These are phyloP conservation scores for Trichoderma citrinoviride DNA, from an alignment of 2,329 filamentous ascomycete genomes.

Conservation along the genomic window DNA sequence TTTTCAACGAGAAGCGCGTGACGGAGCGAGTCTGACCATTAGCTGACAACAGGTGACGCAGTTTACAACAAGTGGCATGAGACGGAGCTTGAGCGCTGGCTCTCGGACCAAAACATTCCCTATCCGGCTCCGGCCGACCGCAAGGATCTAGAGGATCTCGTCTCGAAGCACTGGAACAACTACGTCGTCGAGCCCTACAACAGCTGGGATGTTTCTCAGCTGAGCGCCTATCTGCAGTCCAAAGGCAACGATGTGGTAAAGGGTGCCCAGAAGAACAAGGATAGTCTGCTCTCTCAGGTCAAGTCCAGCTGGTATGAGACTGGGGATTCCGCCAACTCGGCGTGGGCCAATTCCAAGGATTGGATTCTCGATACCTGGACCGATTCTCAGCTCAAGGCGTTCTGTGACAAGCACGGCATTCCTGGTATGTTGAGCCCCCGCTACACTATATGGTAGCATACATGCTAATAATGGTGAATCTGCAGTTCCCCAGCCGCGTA, in stretches of 20 bases:
- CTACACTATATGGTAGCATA: not conserved
- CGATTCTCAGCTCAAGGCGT: slow-evolving; percentile 89
- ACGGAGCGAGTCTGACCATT: not conserved
- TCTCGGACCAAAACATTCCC: slow-evolving; percentile 86
- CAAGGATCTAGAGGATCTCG: slow-evolving; percentile 88
- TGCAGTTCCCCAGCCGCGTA: slow-evolving; percentile 75
- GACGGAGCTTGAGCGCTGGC: slow-evolving; percentile 95
- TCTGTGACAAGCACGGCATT: slow-evolving; percentile 84
- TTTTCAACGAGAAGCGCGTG: not conserved
- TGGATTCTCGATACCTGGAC: slow-evolving; percentile 97
- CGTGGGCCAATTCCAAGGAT: slow-evolving; percentile 71
- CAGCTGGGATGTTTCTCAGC: slow-evolving; percentile 69
- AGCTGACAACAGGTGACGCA: slow-evolving; percentile 39
- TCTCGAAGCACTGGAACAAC: slow-evolving; percentile 84
- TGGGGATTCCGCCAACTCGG: slow-evolving; percentile 70
- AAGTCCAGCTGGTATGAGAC: slow-evolving; percentile 75
- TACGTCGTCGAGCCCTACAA: slow-evolving; percentile 74
- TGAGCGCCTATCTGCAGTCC: slow-evolving; percentile 63
- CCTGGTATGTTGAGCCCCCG: slow-evolving; percentile 48
- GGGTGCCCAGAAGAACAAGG: slow-evolving; percentile 64
- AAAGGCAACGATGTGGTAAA: slow-evolving; percentile 70
- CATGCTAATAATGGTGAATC: not conserved
- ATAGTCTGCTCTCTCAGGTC: slow-evolving; percentile 66
- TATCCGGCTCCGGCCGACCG: slow-evolving; percentile 89
- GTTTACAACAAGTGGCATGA: slow-evolving; percentile 99